Base-by-base conservation (phyloP, 2,329 filamentous ascomycete genomes). In the Colletotrichum cereale region DNA sequence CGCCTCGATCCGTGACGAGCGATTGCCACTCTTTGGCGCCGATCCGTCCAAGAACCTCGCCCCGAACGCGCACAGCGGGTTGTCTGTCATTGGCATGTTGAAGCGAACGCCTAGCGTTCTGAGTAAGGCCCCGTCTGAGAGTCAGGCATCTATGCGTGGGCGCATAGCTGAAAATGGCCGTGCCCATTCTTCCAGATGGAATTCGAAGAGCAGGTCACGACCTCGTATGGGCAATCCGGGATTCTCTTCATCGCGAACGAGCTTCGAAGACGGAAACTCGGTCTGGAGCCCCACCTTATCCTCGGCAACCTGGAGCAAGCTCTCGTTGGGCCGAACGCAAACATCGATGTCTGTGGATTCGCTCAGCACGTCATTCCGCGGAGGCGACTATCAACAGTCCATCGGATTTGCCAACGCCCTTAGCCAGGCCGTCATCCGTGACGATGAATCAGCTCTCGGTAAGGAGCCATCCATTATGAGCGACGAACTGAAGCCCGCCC, bases 371-470 rank as follows among this genome's bases (percentile, higher is more conserved):
- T 88, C 90, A 42, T 92, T 92, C 80, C 91, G 90, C 6, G 89
- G 91, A 57, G 91, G 90, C 52, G 95, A 97, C 77, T 98, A 96
- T 80, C 95, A 98, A 81, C 95, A 97, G 82, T 97, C 95, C 0
- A 97, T 99, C 78, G 96, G 96, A 0, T 99, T 99, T 78, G 96
- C 96, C 66, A 98, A 97, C 80, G 96, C 96, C 5, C 87, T 99
- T 14, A 97, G 95, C 76, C 96, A 98, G 80, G 96, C 96, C 44
- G 99, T 98, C 74, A 97, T 97, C 75, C 93, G 96, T 5, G 96
- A 98, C 77, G 94, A 97, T 77, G 87, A 88, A 56, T 87, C 89
- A 21, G 86, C 86, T 52, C 83, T 85, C 1, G 82, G 85, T 73
- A 82, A 80, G 73, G 80, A 79, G 3, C 81, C 83, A 3, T 89